Conservation (phyloP, 78 protist genomes). For the Thecamonas trahens region DNA sequence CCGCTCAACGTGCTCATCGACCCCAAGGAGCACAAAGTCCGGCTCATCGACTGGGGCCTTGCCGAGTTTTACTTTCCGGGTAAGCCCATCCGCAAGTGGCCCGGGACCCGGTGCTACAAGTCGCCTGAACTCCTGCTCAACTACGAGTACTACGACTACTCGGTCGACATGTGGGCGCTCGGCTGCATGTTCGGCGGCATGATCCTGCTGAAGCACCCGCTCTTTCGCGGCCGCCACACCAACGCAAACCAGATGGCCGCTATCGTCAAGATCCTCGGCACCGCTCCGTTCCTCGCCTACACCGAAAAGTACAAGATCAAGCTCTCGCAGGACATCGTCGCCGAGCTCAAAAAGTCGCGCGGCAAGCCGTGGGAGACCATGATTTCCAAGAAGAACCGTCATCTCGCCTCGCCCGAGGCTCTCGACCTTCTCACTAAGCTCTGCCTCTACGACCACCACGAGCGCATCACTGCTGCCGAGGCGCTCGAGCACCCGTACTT, state of each 20-base stretch:
- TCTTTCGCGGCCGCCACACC: slow-evolving; percentile 98
- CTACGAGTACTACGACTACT: slow-evolving; percentile 91
- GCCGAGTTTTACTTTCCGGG: slow-evolving; percentile 98
- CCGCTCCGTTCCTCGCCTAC: slow-evolving; percentile 84
- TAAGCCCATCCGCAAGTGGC: slow-evolving; percentile 96
- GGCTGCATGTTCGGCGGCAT: slow-evolving; percentile 98
- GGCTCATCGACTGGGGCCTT: slow-evolving; percentile 99
- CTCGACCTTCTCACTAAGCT: slow-evolving; percentile 89
- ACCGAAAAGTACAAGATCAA: slow-evolving; percentile 85
- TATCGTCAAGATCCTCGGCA: slow-evolving; percentile 94
- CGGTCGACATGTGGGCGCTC: slow-evolving; percentile 97
- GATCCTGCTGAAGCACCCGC: slow-evolving; percentile 95
- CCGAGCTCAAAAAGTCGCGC: not conserved
- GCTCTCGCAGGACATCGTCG: slow-evolving; percentile 66
- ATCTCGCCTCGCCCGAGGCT: slow-evolving; percentile 84
- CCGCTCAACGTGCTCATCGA: slow-evolving; percentile 97
- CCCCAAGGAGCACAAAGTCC: slow-evolving; percentile 73
- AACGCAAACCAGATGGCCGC: slow-evolving; percentile 98
- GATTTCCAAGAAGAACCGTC: slow-evolving; percentile 58
- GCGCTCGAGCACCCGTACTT: slow-evolving; percentile 73
- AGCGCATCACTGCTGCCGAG: slow-evolving; percentile 58
- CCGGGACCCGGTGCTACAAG: slow-evolving; percentile 97
- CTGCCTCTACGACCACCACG: slow-evolving; percentile 74
- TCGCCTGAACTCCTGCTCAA: slow-evolving; percentile 96
- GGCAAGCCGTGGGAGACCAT: not conserved